Percentiles rank a stretch among this genome's conserved stretches.
Conservation (phyloP, 2,329 filamentous ascomycete genomes). For the Ceratocystis diversiconidia region DNA sequence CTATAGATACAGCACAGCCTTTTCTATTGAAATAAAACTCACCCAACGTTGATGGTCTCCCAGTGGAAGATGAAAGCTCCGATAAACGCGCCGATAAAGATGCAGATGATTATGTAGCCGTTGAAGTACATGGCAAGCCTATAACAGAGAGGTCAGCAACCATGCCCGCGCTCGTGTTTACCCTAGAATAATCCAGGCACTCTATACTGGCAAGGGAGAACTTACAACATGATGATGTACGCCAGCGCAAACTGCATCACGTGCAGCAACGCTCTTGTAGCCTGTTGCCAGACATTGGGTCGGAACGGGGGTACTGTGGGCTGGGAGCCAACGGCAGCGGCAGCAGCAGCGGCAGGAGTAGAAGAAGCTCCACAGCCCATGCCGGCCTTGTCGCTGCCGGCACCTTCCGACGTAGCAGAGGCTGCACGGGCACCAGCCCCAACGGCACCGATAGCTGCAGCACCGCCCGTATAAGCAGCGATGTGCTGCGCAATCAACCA, state of each 20-base stretch:
- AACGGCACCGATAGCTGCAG: constrained; percentile 17
- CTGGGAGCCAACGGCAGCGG: neutral
- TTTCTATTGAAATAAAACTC: constrained; percentile 16
- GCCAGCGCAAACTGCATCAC: constrained; percentile 59
- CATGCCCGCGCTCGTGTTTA: no score
- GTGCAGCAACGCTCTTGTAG: constrained; percentile 51
- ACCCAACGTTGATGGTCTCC: constrained; percentile 36
- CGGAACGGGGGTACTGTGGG: constrained; percentile 29
- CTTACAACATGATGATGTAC: constrained; percentile 61
- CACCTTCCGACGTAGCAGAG: constrained; percentile 11
- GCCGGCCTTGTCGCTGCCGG: constrained; percentile 13
- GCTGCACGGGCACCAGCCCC: constrained; percentile 18
- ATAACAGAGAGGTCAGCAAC: neutral
- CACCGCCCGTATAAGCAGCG: constrained; percentile 21
- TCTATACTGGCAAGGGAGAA: neutral
- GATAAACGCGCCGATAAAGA: constrained; percentile 61
- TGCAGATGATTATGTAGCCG: constrained; percentile 66
- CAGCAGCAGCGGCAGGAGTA: neutral
- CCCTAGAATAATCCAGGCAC: no score
- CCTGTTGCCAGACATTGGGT: constrained; percentile 51
- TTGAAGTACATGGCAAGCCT: constrained; percentile 47
- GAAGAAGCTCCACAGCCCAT: neutral
- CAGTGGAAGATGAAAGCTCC: constrained; percentile 62
- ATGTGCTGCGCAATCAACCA: constrained; percentile 41
- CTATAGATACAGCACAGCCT: no score